Evolutionary conservation across 306 rosid genomes (phyloP).

Genomic region (Canavalia gladiata): DNA sequence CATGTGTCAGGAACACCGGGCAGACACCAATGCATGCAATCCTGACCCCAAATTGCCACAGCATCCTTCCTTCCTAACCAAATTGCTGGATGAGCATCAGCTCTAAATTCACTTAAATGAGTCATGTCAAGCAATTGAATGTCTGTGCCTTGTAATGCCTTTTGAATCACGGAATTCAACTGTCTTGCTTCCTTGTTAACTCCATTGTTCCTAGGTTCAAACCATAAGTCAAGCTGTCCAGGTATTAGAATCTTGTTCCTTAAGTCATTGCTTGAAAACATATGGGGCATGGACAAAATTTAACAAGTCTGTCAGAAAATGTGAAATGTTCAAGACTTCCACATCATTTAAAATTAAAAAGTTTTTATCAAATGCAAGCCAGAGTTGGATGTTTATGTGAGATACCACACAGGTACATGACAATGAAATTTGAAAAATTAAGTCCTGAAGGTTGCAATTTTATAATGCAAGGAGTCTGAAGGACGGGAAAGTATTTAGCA

Average conservation of each 20-base stretch:
- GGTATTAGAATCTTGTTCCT: constrained; percentile 55
- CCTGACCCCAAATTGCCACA: constrained; percentile 86
- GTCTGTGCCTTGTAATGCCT: constrained; percentile 62
- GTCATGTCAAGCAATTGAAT: constrained; percentile 73
- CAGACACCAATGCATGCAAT: constrained; percentile 96
- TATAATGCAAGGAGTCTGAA: not conserved
- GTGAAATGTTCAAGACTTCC: constrained; percentile 7
- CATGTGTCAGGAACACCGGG: constrained; percentile 93
- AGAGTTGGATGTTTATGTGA: constrained; percentile 19
- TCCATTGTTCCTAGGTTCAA: constrained; percentile 86
- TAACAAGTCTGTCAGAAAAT: constrained; percentile 22
- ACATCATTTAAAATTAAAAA: constrained; percentile 9
- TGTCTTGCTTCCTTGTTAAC: constrained; percentile 85
- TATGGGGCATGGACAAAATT: not conserved
- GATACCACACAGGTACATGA: constrained; percentile 5
- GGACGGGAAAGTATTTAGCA: not conserved
- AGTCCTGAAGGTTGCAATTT: not conserved
- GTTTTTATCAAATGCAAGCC: constrained; percentile 25
- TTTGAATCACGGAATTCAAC: constrained; percentile 69
- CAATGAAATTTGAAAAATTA: constrained; percentile 29
- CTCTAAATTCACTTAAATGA: constrained; percentile 85
- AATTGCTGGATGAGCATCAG: constrained; percentile 89
- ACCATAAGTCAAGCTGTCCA: constrained; percentile 84
- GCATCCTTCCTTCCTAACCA: constrained; percentile 95
- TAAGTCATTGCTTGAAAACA: constrained; percentile 30